phyloP scores from a whole-genome alignment of 1,139 yeast species.

The Geotrichum restrictum region DNA sequence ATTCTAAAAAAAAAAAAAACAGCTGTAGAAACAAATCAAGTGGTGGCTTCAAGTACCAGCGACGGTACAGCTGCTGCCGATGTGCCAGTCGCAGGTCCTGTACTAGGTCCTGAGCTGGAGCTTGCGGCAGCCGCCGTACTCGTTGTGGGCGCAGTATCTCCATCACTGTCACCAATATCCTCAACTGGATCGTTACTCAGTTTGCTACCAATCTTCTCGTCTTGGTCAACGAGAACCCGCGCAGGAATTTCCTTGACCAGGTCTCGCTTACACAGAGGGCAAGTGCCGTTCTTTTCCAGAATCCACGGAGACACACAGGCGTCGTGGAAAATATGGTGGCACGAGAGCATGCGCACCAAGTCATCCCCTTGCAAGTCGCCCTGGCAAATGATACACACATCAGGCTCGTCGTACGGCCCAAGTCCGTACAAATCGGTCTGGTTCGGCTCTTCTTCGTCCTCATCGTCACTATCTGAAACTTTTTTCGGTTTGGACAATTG shows the following conservation, averaged over 20 bases:
- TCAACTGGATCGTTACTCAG: neutral
- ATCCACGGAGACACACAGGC: slow-evolving; percentile 19
- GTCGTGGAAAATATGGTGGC: slow-evolving; percentile 21
- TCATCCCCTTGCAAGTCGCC: slow-evolving; percentile 8
- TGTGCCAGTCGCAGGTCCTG: neutral
- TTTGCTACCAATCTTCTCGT: slow-evolving; percentile 36
- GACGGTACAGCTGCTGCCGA: too few species aligned
- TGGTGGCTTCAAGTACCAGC: neutral
- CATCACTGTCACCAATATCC: neutral
- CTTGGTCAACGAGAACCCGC: slow-evolving; percentile 34
- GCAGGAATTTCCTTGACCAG: slow-evolving; percentile 17
- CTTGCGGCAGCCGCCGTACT: too few species aligned
- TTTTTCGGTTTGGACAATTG: slow-evolving; percentile 1
- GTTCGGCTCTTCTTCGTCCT: neutral
- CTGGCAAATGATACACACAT: slow-evolving; percentile 19
- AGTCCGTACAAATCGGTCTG: neutral
- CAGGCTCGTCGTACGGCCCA: slow-evolving; percentile 4
- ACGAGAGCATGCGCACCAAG: slow-evolving; percentile 18
- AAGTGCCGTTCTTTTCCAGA: slow-evolving; percentile 12
- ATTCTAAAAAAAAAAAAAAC: neutral
- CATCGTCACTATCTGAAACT: slow-evolving; percentile 7
- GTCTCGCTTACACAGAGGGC: slow-evolving; percentile 19
- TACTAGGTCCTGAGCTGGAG: neutral
- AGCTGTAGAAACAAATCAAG: neutral
- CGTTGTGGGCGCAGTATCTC: too few species aligned